Conservation (phyloP, 148 eudicot species). For the Chenopodium quinoa region DNA sequence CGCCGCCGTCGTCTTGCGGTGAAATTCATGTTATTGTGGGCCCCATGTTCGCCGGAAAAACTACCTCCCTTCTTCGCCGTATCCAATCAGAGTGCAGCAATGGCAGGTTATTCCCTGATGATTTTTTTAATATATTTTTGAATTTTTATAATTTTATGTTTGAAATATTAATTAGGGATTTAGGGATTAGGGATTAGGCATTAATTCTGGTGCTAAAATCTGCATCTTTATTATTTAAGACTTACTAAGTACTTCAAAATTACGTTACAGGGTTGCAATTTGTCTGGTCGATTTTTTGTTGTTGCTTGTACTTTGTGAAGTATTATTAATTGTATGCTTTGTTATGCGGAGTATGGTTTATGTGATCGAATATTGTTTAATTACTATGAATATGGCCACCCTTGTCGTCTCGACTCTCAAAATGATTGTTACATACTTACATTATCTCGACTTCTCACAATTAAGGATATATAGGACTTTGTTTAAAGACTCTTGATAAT, state of each 20-base stretch:
- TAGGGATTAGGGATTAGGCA: too few relatives aligned
- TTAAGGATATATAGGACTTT: background rate
- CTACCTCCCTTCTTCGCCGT: constrained; percentile 68
- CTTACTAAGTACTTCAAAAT: too few relatives aligned
- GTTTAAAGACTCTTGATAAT: background rate
- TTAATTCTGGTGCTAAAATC: too few relatives aligned
- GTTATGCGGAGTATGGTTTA: background rate
- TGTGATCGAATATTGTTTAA: too few relatives aligned
- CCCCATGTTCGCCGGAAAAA: constrained; percentile 96
- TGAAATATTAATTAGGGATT: too few relatives aligned
- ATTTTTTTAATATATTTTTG: background rate
- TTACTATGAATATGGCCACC: background rate
- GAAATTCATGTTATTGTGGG: constrained; percentile 86
- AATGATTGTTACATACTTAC: background rate
- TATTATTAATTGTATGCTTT: background rate
- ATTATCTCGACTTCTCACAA: background rate
- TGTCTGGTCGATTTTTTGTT: too few relatives aligned
- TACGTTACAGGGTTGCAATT: too few relatives aligned
- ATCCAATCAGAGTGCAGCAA: constrained; percentile 46
- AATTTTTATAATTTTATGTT: background rate
- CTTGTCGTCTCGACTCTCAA: background rate
- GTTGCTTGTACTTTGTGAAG: too few relatives aligned
- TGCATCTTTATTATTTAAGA: too few relatives aligned
- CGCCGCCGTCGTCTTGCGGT: constrained; percentile 22
- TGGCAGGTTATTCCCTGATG: constrained; percentile 50